A percentile compares a stretch with the other conserved stretches of the same genome.
Conservation (phyloP, 2,329 filamentous ascomycete genomes). For the Neopestalotiopsis rosae region DNA sequence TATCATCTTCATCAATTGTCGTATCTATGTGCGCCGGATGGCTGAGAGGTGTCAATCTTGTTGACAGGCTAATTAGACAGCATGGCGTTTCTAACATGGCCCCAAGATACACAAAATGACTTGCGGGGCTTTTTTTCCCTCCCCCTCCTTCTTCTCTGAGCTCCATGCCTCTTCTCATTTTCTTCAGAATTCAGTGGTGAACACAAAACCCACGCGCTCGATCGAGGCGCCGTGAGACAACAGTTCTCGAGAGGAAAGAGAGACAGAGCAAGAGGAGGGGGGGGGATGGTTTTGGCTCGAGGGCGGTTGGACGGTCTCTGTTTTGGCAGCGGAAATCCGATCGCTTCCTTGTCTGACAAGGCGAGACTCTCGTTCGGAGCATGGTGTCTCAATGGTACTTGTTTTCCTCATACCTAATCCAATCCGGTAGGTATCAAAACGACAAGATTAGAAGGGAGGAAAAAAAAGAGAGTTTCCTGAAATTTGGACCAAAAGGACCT, state of each 20-base stretch:
- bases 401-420: too few species aligned
- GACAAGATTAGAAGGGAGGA: neutral
- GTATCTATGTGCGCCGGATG: neutral
- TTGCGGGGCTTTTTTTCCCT: neutral
- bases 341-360: conserved; percentile 6
- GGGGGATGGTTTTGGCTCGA: too few species aligned
- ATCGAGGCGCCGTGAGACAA: conserved; percentile 7
- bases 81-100: neutral
- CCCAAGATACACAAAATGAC: neutral
- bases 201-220: conserved; percentile 14
- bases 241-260: neutral
- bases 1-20: neutral
- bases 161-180: too few species aligned
- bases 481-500: neutral
- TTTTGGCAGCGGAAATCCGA: neutral
- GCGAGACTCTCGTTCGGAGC: neutral
- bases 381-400: neutral
- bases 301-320: neutral
- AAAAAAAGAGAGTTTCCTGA: neutral
- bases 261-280: neutral
- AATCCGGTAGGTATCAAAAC: neutral
- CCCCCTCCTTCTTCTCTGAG: neutral
- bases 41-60: neutral
- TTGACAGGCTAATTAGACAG: neutral
- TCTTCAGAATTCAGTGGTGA: neutral